Conservation (phyloP, 2,329 filamentous ascomycete genomes). For the Anisogramma anomala region DNA sequence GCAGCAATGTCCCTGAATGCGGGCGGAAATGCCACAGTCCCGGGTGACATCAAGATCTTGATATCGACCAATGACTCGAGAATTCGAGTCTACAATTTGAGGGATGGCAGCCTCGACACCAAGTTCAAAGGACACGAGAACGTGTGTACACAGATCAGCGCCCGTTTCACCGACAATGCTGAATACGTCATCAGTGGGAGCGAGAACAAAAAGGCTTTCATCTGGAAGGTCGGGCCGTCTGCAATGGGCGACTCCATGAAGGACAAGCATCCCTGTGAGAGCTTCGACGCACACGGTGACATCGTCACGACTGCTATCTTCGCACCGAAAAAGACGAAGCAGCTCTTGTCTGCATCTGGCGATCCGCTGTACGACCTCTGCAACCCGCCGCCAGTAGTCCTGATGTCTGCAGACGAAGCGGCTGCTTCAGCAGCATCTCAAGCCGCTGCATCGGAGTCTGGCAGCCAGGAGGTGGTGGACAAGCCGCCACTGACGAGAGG, state of each 20-base stretch:
- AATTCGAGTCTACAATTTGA: conserved; percentile 77
- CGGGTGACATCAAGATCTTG: conserved; percentile 66
- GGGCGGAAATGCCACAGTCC: conserved; percentile 21
- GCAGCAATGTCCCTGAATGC: conserved; percentile 42
- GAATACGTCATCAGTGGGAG: conserved; percentile 84
- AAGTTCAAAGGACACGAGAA: conserved; percentile 93
- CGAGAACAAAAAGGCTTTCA: conserved; percentile 80
- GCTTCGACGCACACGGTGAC: conserved; percentile 79
- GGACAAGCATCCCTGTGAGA: conserved; percentile 74
- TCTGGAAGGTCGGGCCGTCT: conserved; percentile 56
- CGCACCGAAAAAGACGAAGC: conserved; percentile 66
- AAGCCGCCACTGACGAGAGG: conserved; percentile 15
- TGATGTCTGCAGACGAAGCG: conserved; percentile 61
- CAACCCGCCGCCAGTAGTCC: conserved; percentile 80
- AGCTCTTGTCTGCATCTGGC: conserved; percentile 66
- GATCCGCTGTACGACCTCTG: conserved; percentile 95
- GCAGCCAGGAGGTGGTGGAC: conserved; percentile 10
- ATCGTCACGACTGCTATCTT: conserved; percentile 85
- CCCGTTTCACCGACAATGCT: conserved; percentile 77
- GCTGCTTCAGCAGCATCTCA: conserved; percentile 24
- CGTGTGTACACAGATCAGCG: conserved; percentile 77
- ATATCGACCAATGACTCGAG: conserved; percentile 94
- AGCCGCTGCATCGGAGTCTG: conserved; percentile 17
- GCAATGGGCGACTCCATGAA: conserved; percentile 29
- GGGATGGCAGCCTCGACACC: conserved; percentile 71